Conservation (phyloP, 2,329 filamentous ascomycete genomes). For the Aspergillus aculeatus region DNA sequence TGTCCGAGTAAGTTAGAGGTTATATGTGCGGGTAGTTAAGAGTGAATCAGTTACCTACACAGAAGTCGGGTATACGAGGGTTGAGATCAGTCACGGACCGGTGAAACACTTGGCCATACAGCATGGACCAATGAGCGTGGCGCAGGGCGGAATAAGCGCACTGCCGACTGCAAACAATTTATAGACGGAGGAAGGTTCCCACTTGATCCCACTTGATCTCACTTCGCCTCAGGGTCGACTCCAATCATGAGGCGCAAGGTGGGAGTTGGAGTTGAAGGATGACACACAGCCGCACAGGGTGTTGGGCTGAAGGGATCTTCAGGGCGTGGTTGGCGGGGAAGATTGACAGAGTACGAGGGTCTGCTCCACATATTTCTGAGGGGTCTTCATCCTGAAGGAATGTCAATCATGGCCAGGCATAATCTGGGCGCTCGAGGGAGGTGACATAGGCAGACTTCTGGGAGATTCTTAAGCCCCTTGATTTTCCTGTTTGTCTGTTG, state of each 20-base stretch:
- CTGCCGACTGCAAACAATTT: not conserved
- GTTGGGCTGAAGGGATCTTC: not conserved
- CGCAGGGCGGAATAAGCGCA: not conserved
- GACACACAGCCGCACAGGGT: not conserved
- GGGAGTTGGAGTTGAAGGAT: not conserved
- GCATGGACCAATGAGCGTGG: not conserved
- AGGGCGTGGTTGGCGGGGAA: not conserved
- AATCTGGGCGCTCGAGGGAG: not conserved
- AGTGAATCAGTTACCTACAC: too few relatives aligned
- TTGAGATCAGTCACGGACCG: not conserved
- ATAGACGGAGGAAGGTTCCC: not conserved
- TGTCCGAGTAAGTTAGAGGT: not conserved
- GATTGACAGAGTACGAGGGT: not conserved
- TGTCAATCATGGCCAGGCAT: not conserved
- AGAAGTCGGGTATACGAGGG: not conserved
- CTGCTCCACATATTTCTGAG: not conserved
- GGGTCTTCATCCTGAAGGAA: not conserved
- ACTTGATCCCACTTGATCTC: not conserved
- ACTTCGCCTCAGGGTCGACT: not conserved
- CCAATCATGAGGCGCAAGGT: not conserved
- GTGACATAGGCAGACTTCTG: not conserved
- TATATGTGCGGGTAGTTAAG: too few relatives aligned
- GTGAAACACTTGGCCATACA: not conserved
- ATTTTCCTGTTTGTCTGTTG: not conserved
- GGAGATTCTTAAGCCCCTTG: not conserved